Evolutionary conservation across 495 filamentous ascomycete genomes (phyloP).

Genomic region (Daldinia bambusicola): DNA sequence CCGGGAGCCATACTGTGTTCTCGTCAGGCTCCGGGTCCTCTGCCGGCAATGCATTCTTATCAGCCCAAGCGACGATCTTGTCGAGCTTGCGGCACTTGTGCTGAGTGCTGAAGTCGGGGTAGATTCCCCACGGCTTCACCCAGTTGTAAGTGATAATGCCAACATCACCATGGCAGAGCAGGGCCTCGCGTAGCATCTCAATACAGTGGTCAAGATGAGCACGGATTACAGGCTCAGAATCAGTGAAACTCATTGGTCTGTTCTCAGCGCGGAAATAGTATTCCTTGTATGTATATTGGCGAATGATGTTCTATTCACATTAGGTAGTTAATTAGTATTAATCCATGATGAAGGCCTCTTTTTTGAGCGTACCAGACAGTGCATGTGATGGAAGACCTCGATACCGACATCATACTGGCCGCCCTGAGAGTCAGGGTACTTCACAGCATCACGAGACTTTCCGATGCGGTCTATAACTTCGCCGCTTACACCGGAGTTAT

Average conservation of each 20-base stretch:
- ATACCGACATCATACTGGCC: slow-evolving; percentile 18
- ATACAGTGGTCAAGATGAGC: background rate
- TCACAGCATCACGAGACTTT: slow-evolving; percentile 15
- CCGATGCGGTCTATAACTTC: slow-evolving; percentile 7
- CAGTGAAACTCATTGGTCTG: background rate
- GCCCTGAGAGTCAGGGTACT: slow-evolving; percentile 19
- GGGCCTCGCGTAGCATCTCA: slow-evolving; percentile 12
- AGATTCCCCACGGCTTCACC: slow-evolving; percentile 20
- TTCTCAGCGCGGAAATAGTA: slow-evolving; percentile 1
- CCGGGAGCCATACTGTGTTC: slow-evolving; percentile 16
- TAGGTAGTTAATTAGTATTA: background rate
- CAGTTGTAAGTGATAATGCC: slow-evolving; percentile 26
- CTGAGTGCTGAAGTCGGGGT: slow-evolving; percentile 15
- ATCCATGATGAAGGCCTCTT: too few relatives aligned
- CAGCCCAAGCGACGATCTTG: slow-evolving; percentile 22
- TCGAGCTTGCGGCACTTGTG: slow-evolving; percentile 24
- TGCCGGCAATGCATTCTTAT: slow-evolving; percentile 11
- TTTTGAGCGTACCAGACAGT: slow-evolving; percentile 11
- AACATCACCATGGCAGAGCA: slow-evolving; percentile 17
- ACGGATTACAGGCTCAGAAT: background rate
- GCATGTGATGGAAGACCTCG: slow-evolving; percentile 24
- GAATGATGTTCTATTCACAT: background rate
- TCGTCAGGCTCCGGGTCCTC: slow-evolving; percentile 20
- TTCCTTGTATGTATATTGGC: background rate
- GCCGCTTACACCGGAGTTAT: background rate